A percentile compares a stretch with the other conserved stretches of the same genome.
phyloP scores from a whole-genome alignment of 331 rosid genomes.

The Phaseolus coccineus region DNA sequence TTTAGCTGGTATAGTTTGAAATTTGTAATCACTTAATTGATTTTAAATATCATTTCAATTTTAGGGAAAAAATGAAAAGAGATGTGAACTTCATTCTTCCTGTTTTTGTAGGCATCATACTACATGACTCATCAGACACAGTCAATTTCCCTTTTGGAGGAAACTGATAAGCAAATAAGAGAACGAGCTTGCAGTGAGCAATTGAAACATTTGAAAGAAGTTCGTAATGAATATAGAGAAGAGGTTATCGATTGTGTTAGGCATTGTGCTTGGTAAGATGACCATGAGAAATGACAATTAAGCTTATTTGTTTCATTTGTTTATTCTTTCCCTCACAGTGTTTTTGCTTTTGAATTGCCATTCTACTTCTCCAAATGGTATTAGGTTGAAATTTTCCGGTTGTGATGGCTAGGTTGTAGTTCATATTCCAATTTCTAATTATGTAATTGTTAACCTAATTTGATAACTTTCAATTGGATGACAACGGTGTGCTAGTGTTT shows the following conservation, averaged over 20 bases:
- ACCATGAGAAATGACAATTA: constrained; percentile 34
- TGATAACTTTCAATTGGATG: constrained; percentile 24
- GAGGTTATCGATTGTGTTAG: constrained; percentile 87
- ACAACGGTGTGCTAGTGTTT: not conserved
- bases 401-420: not conserved
- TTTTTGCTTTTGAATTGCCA: constrained; percentile 35
- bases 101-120: constrained; percentile 77
- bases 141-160: constrained; percentile 86
- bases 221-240: constrained; percentile 80
- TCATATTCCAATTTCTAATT: constrained; percentile 25
- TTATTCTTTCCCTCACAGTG: not conserved
- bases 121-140: constrained; percentile 92
- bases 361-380: constrained; percentile 7
- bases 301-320: constrained; percentile 13
- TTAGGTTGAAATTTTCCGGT: constrained; percentile 26
- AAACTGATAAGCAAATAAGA: constrained; percentile 91
- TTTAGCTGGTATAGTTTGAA: constrained; percentile 18
- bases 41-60: constrained; percentile 32
- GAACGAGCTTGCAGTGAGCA: constrained; percentile 78
- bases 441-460: constrained; percentile 12
- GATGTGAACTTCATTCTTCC: constrained; percentile 37
- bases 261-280: constrained; percentile 92
- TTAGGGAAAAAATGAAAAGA: constrained; percentile 30
- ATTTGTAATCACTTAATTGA: constrained; percentile 4
- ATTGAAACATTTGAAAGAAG: constrained; percentile 90